These are phyloP conservation scores for Trichoderma breve DNA, from an alignment of 2,329 filamentous ascomycete genomes.

Conservation along the genomic window DNA sequence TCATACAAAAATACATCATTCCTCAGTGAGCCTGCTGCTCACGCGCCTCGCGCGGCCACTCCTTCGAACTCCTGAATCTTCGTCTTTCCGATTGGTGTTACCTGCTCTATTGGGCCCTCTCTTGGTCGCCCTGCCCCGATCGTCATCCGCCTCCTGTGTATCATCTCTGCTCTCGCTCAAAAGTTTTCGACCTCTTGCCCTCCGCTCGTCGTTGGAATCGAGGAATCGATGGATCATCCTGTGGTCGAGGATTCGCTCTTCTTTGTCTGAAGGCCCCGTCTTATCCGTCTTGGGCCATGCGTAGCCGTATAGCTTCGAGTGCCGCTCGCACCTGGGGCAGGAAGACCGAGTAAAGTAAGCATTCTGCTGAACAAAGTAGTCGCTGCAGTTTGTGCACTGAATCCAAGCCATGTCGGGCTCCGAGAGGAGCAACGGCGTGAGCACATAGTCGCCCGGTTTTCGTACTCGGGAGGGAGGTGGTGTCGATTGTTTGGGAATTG, in stretches of 20 bases:
- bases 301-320: slow-evolving; percentile 93
- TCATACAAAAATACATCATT: slow-evolving; percentile 2
- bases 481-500: slow-evolving; percentile 35
- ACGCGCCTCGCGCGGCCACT: slow-evolving; percentile 37
- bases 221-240: slow-evolving; percentile 85
- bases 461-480: slow-evolving; percentile 43
- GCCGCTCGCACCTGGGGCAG: slow-evolving; percentile 90
- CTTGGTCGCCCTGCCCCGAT: slow-evolving; percentile 29
- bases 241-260: slow-evolving; percentile 75
- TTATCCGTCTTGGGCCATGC: slow-evolving; percentile 94
- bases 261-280: slow-evolving; percentile 69
- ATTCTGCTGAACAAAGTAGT: slow-evolving; percentile 82
- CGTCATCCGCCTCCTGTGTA: slow-evolving; percentile 27
- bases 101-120: slow-evolving; percentile 17
- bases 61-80: slow-evolving; percentile 28
- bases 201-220: slow-evolving; percentile 64
- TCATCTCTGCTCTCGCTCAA: slow-evolving; percentile 25
- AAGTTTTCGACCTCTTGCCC: slow-evolving; percentile 44
- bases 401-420: slow-evolving; percentile 81
- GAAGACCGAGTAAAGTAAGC: slow-evolving; percentile 82
- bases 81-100: slow-evolving; percentile 3
- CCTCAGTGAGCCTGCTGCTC: slow-evolving; percentile 33
- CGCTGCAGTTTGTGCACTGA: slow-evolving; percentile 78
- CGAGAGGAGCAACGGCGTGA: slow-evolving; percentile 72
- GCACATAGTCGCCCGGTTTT: slow-evolving; percentile 74